Base-by-base conservation (phyloP, 768 basidiomycete genomes). In the Russula brevipes region DNA sequence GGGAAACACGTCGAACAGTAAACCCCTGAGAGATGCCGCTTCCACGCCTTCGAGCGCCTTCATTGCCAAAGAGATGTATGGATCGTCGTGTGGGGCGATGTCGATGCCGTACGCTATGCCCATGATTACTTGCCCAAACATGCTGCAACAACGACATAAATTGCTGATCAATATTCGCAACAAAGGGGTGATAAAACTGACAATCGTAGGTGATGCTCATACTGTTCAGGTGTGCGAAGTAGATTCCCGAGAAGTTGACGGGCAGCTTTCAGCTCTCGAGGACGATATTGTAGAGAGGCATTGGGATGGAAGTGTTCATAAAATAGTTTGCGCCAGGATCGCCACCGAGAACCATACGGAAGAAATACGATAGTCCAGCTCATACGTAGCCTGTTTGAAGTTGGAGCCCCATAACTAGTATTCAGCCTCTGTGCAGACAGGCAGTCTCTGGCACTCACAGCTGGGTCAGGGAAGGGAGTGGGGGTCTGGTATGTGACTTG, bases 41-140 rank as follows among this genome's bases (percentile, higher is more conserved):
- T 60, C 60, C 7, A 63, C 45, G 11, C 66, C 59, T 16, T 68
- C 60, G 8, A 70, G 49, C 4, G 62, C 65, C 35, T 61, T 63
- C 57, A 65, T 54, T 7, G 69, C 68, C 24, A 69, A 46, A 17
- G 31, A 57, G 36, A 69, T 45, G 24, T 61, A 67, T 53, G 66
- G 57, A 59, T 69, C 68, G 36, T 67, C 57, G 57, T 59, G 61
- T 59, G 64, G 65, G 11, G 59, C 51, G 10, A 68, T 55, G 11
- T 69, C 61, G 14, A 70, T 54, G 30, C 69, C 69, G 24, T 70
- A 69, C 9, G 64, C 62, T 49, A 70, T 66, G 9, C 68, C 65
- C 65, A 70, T 62, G 17, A 70, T 68, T 41, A 65, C 19, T 31
- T 65, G 60, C 45, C 64, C 60, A 5, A 55, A 24, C 64, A 65